Conservation (phyloP, 768 basidiomycete genomes). For the Naganishia onofrii region DNA sequence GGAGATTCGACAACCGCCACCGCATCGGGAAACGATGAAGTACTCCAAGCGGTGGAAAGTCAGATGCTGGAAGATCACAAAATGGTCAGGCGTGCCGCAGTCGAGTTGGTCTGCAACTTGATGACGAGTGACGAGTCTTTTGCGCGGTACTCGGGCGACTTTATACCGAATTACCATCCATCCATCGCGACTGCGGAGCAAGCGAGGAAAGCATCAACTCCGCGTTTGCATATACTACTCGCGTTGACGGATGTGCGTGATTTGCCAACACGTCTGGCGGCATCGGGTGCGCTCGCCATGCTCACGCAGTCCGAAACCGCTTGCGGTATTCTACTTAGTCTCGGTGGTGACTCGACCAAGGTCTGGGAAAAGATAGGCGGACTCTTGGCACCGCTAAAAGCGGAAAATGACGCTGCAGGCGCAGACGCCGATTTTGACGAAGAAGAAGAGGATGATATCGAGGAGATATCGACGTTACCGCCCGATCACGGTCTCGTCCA, state of each 20-base stretch:
- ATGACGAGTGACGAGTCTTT: conserved; percentile 73
- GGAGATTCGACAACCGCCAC: background rate
- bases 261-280: conserved; percentile 77
- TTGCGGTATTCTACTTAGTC: conserved; percentile 63
- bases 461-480: conserved; percentile 38
- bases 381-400: conserved; percentile 55
- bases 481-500: conserved; percentile 64
- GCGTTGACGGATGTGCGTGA: conserved; percentile 87
- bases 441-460: conserved; percentile 34
- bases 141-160: conserved; percentile 61
- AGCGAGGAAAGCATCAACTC: conserved; percentile 22
- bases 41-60: conserved; percentile 52
- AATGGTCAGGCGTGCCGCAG: conserved; percentile 79
- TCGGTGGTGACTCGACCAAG: conserved; percentile 49
- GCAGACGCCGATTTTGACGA: conserved; percentile 55
- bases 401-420: conserved; percentile 37
- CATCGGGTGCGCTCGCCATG: conserved; percentile 82
- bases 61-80: conserved; percentile 65
- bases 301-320: conserved; percentile 64
- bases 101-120: conserved; percentile 89
- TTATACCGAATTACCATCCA: conserved; percentile 43
- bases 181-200: conserved; percentile 38
- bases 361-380: conserved; percentile 66
- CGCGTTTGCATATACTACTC: conserved; percentile 69
- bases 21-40: conserved; percentile 54